Percentiles rank a stretch among this genome's conserved stretches.
Conservation (phyloP, 805 yeast species). For the Sugiyamaella mastotermitis region DNA sequence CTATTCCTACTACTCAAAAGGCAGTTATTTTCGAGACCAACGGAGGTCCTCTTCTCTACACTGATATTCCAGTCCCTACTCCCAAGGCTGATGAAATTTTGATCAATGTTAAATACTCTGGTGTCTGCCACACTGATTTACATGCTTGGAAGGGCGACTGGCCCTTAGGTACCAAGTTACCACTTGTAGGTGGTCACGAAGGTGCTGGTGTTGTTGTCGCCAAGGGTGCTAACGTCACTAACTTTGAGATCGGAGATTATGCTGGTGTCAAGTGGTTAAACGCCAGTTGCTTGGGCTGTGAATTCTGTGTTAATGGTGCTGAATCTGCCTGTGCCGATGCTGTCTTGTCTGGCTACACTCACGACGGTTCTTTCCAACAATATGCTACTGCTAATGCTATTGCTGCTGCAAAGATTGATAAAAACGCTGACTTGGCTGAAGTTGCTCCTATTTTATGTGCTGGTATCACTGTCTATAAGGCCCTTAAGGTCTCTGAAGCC, state of each 20-base stretch:
- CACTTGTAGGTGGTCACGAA: slow-evolving; percentile 84
- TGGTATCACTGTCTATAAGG: slow-evolving; percentile 88
- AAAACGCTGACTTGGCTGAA: slow-evolving; percentile 66
- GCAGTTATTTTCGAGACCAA: slow-evolving; percentile 62
- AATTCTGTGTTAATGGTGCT: slow-evolving; percentile 57
- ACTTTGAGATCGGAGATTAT: slow-evolving; percentile 70
- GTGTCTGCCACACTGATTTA: slow-evolving; percentile 91
- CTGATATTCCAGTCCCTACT: slow-evolving; percentile 72
- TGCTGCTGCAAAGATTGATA: slow-evolving; percentile 77
- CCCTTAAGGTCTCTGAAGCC: slow-evolving; percentile 70
- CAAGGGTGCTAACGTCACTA: slow-evolving; percentile 59
- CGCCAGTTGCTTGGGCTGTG: slow-evolving; percentile 71
- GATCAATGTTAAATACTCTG: slow-evolving; percentile 78
- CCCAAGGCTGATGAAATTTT: slow-evolving; percentile 76
- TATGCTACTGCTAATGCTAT: slow-evolving; percentile 84
- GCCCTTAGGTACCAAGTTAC: slow-evolving; percentile 71
- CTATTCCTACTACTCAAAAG: slow-evolving; percentile 61
- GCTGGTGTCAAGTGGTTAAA: slow-evolving; percentile 86
- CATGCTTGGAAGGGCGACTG: slow-evolving; percentile 95
- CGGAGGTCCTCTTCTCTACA: slow-evolving; percentile 59
- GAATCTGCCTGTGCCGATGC: slow-evolving; percentile 71
- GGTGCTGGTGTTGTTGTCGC: slow-evolving; percentile 86
- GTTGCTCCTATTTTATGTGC: slow-evolving; percentile 85
- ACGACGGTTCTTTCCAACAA: slow-evolving; percentile 88
- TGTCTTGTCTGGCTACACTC: slow-evolving; percentile 77